phyloP scores from a whole-genome alignment of 495 filamentous ascomycete species.

The Friedmanniomyces endolithicus region DNA sequence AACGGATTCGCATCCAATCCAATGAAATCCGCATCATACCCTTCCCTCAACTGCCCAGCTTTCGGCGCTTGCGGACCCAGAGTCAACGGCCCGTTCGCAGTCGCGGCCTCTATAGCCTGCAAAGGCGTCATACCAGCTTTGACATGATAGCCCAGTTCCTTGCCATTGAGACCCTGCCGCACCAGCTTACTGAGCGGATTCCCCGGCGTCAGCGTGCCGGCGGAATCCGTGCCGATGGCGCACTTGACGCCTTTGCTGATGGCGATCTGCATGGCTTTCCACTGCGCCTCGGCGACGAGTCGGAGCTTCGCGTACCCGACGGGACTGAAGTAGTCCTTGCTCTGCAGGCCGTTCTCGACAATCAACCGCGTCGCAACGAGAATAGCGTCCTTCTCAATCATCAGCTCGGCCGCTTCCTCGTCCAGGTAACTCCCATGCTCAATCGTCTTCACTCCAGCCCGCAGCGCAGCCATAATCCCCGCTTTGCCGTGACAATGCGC shows the following conservation, averaged over 20 bases:
- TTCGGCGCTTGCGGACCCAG: slow-evolving; percentile 16
- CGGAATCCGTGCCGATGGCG: slow-evolving; percentile 17
- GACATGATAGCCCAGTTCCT: slow-evolving; percentile 39
- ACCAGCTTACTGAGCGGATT: slow-evolving; percentile 20
- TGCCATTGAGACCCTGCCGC: slow-evolving; percentile 34
- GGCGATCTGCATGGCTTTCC: slow-evolving; percentile 10
- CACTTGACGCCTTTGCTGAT: slow-evolving; percentile 15
- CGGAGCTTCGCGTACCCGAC: slow-evolving; percentile 3
- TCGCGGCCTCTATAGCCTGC: slow-evolving; percentile 42
- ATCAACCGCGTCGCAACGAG: slow-evolving; percentile 12
- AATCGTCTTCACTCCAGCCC: slow-evolving; percentile 19
- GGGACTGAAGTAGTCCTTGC: slow-evolving; percentile 6
- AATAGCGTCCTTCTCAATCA: slow-evolving; percentile 20
- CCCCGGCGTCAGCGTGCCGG: slow-evolving; percentile 2
- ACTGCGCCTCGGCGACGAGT: slow-evolving; percentile 6
- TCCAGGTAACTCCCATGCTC: slow-evolving; percentile 18
- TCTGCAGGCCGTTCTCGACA: slow-evolving; percentile 5
- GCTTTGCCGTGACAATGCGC: slow-evolving; percentile 19
- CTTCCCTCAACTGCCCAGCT: slow-evolving; percentile 17
- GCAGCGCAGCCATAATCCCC: slow-evolving; percentile 13
- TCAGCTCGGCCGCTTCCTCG: slow-evolving; percentile 15
- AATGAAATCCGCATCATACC: slow-evolving; percentile 20
- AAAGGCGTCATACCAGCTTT: slow-evolving; percentile 38
- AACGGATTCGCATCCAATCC: slow-evolving; percentile 17
- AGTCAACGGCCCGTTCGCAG: slow-evolving; percentile 32